Evolutionary conservation across 306 rosid species (phyloP).

Genomic region (Abrus precatorius): DNA sequence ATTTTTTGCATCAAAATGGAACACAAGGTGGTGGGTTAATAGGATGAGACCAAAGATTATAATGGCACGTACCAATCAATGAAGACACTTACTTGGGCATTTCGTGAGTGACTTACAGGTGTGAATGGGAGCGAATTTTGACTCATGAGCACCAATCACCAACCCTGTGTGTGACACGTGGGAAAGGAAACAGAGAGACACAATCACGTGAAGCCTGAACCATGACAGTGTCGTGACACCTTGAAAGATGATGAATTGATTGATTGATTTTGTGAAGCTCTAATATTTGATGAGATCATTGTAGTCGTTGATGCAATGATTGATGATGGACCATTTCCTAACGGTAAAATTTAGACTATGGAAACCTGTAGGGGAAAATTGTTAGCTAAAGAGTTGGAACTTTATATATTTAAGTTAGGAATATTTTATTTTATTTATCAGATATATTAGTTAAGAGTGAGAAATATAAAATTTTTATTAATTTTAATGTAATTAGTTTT

Average conservation of each 20-base stretch:
- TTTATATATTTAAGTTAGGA: neutral
- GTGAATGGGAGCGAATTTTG: slow-evolving; percentile 8
- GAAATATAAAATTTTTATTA: no score
- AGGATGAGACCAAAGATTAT: neutral
- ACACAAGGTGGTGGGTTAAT: neutral
- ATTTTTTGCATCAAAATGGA: neutral
- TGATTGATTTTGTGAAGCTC: no score
- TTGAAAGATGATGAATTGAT: neutral
- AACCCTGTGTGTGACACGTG: slow-evolving; percentile 6
- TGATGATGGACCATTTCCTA: no score
- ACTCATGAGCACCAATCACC: neutral
- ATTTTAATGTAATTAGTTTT: no score
- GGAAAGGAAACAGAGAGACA: neutral
- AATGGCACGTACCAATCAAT: neutral
- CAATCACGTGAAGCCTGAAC: neutral
- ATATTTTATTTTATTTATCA: neutral
- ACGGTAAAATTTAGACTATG: no score
- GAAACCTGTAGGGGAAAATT: no score
- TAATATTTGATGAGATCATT: no score
- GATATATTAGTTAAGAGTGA: no score
- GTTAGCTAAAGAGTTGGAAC: no score
- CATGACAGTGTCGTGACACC: neutral
- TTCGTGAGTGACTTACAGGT: neutral
- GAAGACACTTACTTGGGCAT: neutral
- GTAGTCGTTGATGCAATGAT: no score